These are phyloP conservation scores for Barnettozyma wickerhamii DNA, from an alignment of 805 yeast species.

Conservation along the genomic window DNA sequence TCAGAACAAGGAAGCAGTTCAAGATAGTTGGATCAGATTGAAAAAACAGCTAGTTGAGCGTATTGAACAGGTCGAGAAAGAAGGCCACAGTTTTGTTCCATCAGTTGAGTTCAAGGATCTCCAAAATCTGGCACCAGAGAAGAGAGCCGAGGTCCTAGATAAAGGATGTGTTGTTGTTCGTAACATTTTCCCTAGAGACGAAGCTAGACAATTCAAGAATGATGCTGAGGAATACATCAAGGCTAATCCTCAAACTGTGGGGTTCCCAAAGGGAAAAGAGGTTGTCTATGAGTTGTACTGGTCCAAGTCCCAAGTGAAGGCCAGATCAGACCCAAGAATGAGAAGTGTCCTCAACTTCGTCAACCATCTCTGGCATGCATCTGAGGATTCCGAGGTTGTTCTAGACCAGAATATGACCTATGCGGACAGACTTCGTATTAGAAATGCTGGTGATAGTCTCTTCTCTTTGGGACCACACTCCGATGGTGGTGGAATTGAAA, in stretches of 20 bases:
- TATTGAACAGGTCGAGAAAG: not conserved
- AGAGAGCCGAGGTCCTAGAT: slow-evolving; percentile 2
- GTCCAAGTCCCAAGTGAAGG: slow-evolving; percentile 35
- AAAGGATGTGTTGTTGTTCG: slow-evolving; percentile 31
- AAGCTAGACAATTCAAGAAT: slow-evolving; percentile 23
- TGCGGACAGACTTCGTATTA: slow-evolving; percentile 39
- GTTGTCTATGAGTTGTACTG: slow-evolving; percentile 33
- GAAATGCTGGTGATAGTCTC: slow-evolving; percentile 34
- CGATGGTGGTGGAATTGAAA: slow-evolving; percentile 40
- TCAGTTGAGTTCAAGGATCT: not conserved
- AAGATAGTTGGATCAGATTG: slow-evolving; percentile 4
- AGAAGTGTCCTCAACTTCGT: slow-evolving; percentile 26
- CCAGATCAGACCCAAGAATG: slow-evolving; percentile 35
- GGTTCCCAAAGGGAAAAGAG: slow-evolving; percentile 23
- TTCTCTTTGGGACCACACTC: slow-evolving; percentile 34
- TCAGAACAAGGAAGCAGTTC: not conserved
- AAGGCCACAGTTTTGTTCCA: slow-evolving; percentile 1
- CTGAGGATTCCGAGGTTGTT: slow-evolving; percentile 28
- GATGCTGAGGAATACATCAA: slow-evolving; percentile 25
- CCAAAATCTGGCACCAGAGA: not conserved
- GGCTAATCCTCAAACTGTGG: slow-evolving; percentile 28
- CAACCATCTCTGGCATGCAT: slow-evolving; percentile 27
- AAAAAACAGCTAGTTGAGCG: slow-evolving; percentile 1
- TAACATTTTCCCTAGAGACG: slow-evolving; percentile 27
- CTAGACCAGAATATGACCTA: slow-evolving; percentile 32